phyloP scores from a whole-genome alignment of 352 stramenopile genomes.

The Thraustochytrium sp. region DNA sequence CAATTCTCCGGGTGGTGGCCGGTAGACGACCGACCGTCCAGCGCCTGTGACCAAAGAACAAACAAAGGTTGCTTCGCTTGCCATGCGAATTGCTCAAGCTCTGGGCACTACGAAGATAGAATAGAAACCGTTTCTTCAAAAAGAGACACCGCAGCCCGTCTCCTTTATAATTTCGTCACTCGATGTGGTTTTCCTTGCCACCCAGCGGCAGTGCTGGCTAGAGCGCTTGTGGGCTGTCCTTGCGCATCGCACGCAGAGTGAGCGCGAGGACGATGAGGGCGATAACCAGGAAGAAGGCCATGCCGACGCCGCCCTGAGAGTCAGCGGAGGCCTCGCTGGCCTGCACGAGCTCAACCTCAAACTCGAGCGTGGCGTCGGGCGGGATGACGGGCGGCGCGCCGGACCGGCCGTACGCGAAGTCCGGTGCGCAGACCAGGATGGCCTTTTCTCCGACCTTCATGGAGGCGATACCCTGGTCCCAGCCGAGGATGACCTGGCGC shows the following conservation, averaged over 20 bases:
- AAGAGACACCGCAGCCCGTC: too few species aligned
- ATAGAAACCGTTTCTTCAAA: too few species aligned
- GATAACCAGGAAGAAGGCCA: neutral
- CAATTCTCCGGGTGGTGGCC: too few species aligned
- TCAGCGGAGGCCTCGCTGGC: neutral
- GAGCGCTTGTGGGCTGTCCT: neutral
- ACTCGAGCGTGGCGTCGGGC: slow-evolving; percentile 57
- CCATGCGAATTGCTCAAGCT: too few species aligned
- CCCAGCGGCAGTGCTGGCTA: too few species aligned
- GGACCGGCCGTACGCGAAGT: slow-evolving; percentile 60
- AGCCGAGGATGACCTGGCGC: slow-evolving; percentile 30
- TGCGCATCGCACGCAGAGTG: neutral
- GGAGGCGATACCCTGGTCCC: slow-evolving; percentile 30
- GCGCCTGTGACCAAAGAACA: too few species aligned
- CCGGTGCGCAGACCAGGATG: slow-evolving; percentile 54
- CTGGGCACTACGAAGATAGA: too few species aligned
- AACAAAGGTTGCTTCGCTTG: too few species aligned
- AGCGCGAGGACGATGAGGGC: neutral
- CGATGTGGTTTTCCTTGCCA: too few species aligned
- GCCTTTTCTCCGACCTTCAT: slow-evolving; percentile 56
- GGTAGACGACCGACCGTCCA: too few species aligned
- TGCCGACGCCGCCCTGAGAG: neutral
- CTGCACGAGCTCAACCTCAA: slow-evolving; percentile 63
- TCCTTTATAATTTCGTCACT: too few species aligned
- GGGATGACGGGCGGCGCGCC: slow-evolving; percentile 54